A percentile compares a stretch with the other conserved stretches of the same genome.
Conservation (phyloP, 1,284 basidiomycete species). For the Clitocybe nebularis region DNA sequence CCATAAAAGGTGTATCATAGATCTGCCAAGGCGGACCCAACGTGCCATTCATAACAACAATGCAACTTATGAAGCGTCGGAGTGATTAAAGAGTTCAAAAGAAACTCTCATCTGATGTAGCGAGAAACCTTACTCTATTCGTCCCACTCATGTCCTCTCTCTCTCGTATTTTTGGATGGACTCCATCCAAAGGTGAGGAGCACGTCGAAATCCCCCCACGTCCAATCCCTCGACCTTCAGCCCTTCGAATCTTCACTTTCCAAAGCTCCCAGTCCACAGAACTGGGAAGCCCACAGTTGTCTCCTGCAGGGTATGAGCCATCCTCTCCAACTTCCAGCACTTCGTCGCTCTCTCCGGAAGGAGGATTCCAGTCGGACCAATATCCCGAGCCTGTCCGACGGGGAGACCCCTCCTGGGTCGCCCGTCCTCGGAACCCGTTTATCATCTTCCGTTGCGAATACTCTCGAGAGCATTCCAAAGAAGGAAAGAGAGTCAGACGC, state of each 20-base stretch:
- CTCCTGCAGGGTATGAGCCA: conserved; percentile 10
- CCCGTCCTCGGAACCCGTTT: conserved; percentile 84
- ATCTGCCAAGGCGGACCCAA: conserved; percentile 15
- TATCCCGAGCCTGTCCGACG: conserved; percentile 20
- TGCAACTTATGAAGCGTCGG: conserved; percentile 12
- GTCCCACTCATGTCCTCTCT: conserved; percentile 13
- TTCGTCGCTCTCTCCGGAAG: conserved; percentile 20
- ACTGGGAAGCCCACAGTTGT: not conserved
- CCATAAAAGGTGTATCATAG: conserved; percentile 19
- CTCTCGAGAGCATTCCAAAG: conserved; percentile 33
- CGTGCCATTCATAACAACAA: conserved; percentile 16
- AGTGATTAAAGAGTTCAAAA: conserved; percentile 12
- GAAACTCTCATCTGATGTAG: not conserved
- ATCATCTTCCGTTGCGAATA: conserved; percentile 86
- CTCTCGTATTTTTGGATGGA: conserved; percentile 19
- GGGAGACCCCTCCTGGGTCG: conserved; percentile 61
- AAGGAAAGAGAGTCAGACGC: conserved; percentile 28
- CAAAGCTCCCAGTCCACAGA: not conserved
- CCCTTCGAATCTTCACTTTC: conserved; percentile 8
- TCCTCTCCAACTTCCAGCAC: conserved; percentile 24
- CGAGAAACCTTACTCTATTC: conserved; percentile 6
- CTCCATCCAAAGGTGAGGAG: conserved; percentile 13
- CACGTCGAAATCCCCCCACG: conserved; percentile 12
- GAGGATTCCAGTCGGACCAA: conserved; percentile 14
- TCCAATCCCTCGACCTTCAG: conserved; percentile 6